Evolutionary conservation across 495 filamentous ascomycete species (phyloP), one percentile per base, ranked within the genome.

Genomic region (Aspergillus affinis): DNA sequence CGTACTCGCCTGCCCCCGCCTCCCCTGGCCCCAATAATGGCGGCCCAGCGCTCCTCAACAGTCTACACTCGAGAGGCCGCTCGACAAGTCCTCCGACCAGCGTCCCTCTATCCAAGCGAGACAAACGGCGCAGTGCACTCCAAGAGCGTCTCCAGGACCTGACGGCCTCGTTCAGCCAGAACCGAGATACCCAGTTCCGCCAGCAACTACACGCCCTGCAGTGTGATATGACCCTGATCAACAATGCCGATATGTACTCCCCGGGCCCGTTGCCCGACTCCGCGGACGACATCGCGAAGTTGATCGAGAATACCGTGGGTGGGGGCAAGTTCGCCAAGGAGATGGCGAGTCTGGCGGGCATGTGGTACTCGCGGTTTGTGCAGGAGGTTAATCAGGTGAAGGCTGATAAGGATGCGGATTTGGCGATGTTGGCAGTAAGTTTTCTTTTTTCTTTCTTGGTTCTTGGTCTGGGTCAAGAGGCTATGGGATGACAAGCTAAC

Each of bases 161-260:
- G 63, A 86, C 86, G 23, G 84, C 84, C 53, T 84, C 86, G 60
- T 92, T 96, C 76, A 82, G 84, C 57, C 86, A 88, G 56, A 90
- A 96, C 68, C 86, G 90, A 54, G 91, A 96, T 68, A 77, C 80
- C 48, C 83, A 92, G 64, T 98, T 95, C 74, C 88, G 92, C 54
- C 88, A 93, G 65, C 91, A 97, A 71, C 82, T 98, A 6, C 86
- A 92, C 59, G 88, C 88, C 51, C 82, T 97, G 4, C 93, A 97
- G 71, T 86, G 88, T 58, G 95, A 98, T 69, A 92, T 95, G 69
- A 89, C 84, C 54, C 83, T 96, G 9, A 90, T 98, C 67, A 85
- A 89, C 65, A 85, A 86, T 63, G 88, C 93, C 48, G 86, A 96
- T 64, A 89, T 89, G 0, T 95, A 94, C 62, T 76, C 81, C 15